Evolutionary conservation across 2,329 filamentous ascomycete species (phyloP).

Genomic region (Thermothelomyces thermophilus): DNA sequence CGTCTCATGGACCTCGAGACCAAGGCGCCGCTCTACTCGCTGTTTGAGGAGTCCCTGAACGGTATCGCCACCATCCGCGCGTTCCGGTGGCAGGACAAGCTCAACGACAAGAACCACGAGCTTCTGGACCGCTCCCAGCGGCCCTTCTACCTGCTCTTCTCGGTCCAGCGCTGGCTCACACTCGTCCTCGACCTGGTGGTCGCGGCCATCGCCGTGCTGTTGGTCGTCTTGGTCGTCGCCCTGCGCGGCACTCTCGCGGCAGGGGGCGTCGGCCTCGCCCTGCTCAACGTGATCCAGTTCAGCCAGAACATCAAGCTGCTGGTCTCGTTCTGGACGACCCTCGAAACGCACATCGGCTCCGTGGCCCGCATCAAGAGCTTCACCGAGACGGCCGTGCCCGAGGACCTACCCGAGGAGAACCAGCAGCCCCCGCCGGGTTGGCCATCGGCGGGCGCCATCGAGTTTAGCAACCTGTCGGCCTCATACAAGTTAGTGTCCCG

Average conservation of each 20-base stretch:
- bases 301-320: slow-evolving; percentile 24
- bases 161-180: slow-evolving; percentile 49
- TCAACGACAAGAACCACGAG: slow-evolving; percentile 38
- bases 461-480: slow-evolving; percentile 29
- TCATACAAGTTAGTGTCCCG: slow-evolving; percentile 22
- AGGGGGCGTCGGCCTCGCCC: slow-evolving; percentile 29
- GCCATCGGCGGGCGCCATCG: slow-evolving; percentile 30
- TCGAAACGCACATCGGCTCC: slow-evolving; percentile 30
- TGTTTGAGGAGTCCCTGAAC: slow-evolving; percentile 41
- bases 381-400: slow-evolving; percentile 23
- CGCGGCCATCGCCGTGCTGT: slow-evolving; percentile 30
- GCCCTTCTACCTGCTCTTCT: slow-evolving; percentile 51
- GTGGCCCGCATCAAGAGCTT: slow-evolving; percentile 30
- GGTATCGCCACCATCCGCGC: slow-evolving; percentile 46
- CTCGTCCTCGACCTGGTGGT: slow-evolving; percentile 35
- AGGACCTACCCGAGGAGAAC: slow-evolving; percentile 25
- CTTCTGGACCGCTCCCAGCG: slow-evolving; percentile 48
- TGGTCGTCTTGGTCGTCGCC: slow-evolving; percentile 32
- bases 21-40: slow-evolving; percentile 43
- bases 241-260: slow-evolving; percentile 28
- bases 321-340: slow-evolving; percentile 27
- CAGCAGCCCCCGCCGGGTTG: slow-evolving; percentile 26
- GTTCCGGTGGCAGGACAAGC: slow-evolving; percentile 45
- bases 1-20: slow-evolving; percentile 47
- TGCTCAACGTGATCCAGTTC: slow-evolving; percentile 28